phyloP scores from a whole-genome alignment of 1,284 basidiomycete genomes.

The Earliella scabrosa region DNA sequence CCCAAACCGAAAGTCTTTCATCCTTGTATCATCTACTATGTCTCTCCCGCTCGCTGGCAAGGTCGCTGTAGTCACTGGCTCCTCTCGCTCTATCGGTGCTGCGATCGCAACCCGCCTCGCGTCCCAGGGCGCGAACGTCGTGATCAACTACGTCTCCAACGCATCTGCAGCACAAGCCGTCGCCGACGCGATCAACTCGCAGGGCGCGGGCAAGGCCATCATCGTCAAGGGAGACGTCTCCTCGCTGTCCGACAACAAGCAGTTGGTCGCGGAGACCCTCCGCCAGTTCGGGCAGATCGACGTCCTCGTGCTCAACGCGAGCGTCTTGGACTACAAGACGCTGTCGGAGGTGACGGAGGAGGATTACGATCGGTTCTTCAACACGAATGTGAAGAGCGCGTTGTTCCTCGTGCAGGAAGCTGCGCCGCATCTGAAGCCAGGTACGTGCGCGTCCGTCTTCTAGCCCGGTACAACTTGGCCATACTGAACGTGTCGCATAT shows the following conservation, averaged over 20 bases:
- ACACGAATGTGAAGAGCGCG: slow-evolving; percentile 61
- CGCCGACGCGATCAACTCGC: slow-evolving; percentile 45
- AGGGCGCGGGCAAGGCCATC: slow-evolving; percentile 49
- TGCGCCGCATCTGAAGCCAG: slow-evolving; percentile 44
- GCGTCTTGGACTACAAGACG: slow-evolving; percentile 51
- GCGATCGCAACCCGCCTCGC: slow-evolving; percentile 56
- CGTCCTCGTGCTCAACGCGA: slow-evolving; percentile 60
- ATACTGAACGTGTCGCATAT: not conserved
- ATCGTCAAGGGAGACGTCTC: slow-evolving; percentile 57
- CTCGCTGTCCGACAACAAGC: slow-evolving; percentile 45
- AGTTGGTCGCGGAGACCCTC: slow-evolving; percentile 50
- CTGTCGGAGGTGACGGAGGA: slow-evolving; percentile 53
- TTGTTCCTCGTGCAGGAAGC: slow-evolving; percentile 57
- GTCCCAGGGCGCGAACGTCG: slow-evolving; percentile 58
- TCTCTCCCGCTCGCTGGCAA: slow-evolving; percentile 38
- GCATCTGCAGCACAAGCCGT: slow-evolving; percentile 47
- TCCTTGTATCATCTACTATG: slow-evolving; percentile 12
- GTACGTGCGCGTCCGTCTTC: slow-evolving; percentile 35
- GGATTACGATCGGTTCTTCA: slow-evolving; percentile 52
- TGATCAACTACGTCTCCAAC: slow-evolving; percentile 54
- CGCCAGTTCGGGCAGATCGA: slow-evolving; percentile 55
- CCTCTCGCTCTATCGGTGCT: slow-evolving; percentile 62
- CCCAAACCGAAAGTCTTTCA: no score
- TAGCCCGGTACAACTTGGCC: no score
- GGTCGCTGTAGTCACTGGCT: slow-evolving; percentile 62